Evolutionary conservation across 805 yeast genomes (phyloP), one percentile per base, ranked within the genome.

Genomic region (Kodamaea leandrae): DNA sequence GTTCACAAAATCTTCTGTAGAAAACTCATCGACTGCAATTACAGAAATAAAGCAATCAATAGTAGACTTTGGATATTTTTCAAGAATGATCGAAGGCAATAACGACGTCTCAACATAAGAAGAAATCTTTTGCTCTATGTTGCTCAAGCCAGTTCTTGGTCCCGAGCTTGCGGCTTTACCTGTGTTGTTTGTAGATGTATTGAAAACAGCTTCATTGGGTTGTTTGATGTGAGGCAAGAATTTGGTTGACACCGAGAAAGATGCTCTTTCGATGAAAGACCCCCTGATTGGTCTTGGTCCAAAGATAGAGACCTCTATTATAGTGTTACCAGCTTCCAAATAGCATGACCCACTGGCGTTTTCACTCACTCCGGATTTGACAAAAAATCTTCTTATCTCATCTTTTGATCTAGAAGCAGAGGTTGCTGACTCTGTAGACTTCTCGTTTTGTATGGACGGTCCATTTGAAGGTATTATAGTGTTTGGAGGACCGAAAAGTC

Each of bases 211-310:
- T 39, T 58, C 68, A 36, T 60, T 57, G 32, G 65, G 77, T 58
- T 57, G 81, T 18, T 53, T 50, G 9, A 72, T 54, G 49, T 76
- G 74, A 2, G 80, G 80, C 13, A 76, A 66, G 43, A 80, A 72
- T 49, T 72, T 71, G 36, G 76, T 72, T 42, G 74, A 80, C 9
- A 86, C 88, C 19, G 81, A 74, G 30, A 86, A 63, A 4, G 79
- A 70, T 2, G 90, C 90, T 37, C 77, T 68, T 16, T 83, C 80
- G 27, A 77, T 71, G 57, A 83, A 86, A 3, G 86, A 76, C 2
- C 88, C 87, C 45, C 86, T 71, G 46, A 78, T 80, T 6, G 98
- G 96, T 49, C 89, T 73, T 3, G 98, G 98, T 0, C 98, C 98
- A 61, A 81, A 86, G 0, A 91, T 81, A 3, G 88, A 74, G 1